These are phyloP conservation scores for Rhodomyrtus psidioides DNA, from an alignment of 441 rosid genomes.

Conservation along the genomic window DNA sequence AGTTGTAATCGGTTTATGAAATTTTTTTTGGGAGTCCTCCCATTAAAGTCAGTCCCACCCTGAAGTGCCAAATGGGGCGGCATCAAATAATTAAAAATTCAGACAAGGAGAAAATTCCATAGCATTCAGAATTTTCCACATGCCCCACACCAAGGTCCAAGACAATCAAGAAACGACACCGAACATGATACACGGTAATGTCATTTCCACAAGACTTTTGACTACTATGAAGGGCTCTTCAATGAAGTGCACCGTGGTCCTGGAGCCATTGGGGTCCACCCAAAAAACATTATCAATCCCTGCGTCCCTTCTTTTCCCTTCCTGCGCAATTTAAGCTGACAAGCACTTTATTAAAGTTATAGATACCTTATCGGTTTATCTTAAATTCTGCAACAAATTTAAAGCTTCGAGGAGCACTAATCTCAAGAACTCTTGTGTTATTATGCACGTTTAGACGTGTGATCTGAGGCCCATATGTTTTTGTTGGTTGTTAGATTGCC, in stretches of 20 bases:
- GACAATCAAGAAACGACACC: neutral
- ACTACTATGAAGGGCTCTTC: neutral
- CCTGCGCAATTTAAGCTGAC: neutral
- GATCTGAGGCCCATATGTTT: too few species aligned
- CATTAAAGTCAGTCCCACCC: neutral
- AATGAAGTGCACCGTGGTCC: neutral
- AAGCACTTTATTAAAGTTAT: neutral
- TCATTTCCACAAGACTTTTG: neutral
- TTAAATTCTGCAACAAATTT: neutral
- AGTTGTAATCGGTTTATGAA: too few species aligned
- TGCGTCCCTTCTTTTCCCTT: neutral
- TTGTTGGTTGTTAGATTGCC: too few species aligned
- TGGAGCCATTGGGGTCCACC: too few species aligned
- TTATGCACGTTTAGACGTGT: too few species aligned
- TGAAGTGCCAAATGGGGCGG: neutral
- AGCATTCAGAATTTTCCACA: neutral
- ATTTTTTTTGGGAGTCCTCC: too few species aligned
- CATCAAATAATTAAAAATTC: neutral
- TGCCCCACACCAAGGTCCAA: neutral
- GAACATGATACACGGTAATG: too few species aligned
- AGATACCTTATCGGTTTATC: neutral
- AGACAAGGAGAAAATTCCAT: neutral
- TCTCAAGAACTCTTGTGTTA: neutral
- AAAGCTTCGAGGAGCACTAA: neutral
- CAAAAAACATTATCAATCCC: neutral